Base-by-base conservation (phyloP, 2,329 filamentous ascomycete genomes). In the Pezicula rhizophila region DNA sequence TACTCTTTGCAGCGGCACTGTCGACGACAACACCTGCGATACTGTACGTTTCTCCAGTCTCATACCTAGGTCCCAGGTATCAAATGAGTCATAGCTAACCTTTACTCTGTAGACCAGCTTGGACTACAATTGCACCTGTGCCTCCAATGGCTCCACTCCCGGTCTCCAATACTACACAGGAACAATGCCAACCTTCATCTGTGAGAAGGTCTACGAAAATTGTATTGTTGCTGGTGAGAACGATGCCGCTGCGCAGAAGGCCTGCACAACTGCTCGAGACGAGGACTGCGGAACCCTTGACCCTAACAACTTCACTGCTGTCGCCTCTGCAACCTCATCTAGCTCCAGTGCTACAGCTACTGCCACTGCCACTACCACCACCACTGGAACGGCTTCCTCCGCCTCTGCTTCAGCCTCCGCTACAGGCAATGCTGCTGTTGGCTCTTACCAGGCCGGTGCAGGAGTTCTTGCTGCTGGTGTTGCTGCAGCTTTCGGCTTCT, bases 181-280 rank as follows among this genome's bases (percentile, higher is more conserved):
- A 65, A 80, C 79, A 20, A 68, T 86, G 43, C 80, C 80, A 38
- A 79, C 71, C 66, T 82, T 71, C 65, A 72, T 80, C 64, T 85
- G 82, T 70, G 61, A 74, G 59, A 67, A 66, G 54, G 77, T 73
- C 67, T 78, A 66, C 60, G 57, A 55, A 20, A 69, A 75, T 57
- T 78, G 75, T 60, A 71, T 75, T 50, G n/a, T 54, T 25, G 60
- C 65, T 49, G 58, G 74, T 59, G 66, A 72, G 56, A 65, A 74
- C 52, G 67, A 77, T 52, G 63, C 69, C 38, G 62, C 72, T 51
- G 68, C 65, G 46, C 71, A 77, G 57, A 56, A 66, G 46, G 52
- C 64, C 43, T 85, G 82, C 72, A 69, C 61, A 41, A 57, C 45
- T 5, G 57, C 55, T 44, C 51, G 67, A 33, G 62, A 68, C 46